These are phyloP conservation scores for Dendrobium catenatum DNA, from an alignment of 106 monocot species.

Conservation along the genomic window DNA sequence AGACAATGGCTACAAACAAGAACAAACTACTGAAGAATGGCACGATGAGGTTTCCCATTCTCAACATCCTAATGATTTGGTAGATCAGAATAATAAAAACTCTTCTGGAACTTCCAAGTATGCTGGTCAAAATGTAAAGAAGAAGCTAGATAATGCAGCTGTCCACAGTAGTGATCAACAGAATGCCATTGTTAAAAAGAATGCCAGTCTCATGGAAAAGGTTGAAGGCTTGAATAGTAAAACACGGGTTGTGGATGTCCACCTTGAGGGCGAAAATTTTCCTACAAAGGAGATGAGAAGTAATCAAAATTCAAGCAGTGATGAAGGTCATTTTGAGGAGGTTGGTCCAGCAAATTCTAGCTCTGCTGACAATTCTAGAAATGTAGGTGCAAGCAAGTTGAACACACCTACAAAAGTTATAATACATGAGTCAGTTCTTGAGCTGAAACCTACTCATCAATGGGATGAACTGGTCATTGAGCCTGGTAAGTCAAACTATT, in stretches of 20 bases:
- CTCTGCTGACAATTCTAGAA: not conserved
- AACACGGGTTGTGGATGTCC: constrained; percentile 41
- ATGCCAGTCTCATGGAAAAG: constrained; percentile 52
- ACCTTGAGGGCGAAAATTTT: constrained; percentile 11
- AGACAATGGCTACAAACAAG: not conserved
- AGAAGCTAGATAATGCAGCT: constrained; percentile 7
- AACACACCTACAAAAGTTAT: constrained; percentile 9
- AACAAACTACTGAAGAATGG: not conserved
- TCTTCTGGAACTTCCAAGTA: constrained; percentile 4
- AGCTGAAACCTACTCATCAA: constrained; percentile 10
- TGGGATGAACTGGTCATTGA: constrained; percentile 14
- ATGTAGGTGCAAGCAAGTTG: not conserved
- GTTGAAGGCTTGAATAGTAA: constrained; percentile 53
- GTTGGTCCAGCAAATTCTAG: not conserved
- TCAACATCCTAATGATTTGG: not conserved
- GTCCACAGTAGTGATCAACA: constrained; percentile 9
- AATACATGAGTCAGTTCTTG: not conserved
- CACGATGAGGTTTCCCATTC: not conserved
- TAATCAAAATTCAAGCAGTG: constrained; percentile 9
- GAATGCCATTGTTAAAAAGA: constrained; percentile 38
- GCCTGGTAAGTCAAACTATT: constrained; percentile 5
- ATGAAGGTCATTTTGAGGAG: constrained; percentile 8
- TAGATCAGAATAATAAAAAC: constrained; percentile 4
- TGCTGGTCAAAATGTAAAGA: constrained; percentile 18
- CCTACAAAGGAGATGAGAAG: constrained; percentile 18